Base-by-base conservation (phyloP, 148 eudicot species). In the Polygonum maritimum region DNA sequence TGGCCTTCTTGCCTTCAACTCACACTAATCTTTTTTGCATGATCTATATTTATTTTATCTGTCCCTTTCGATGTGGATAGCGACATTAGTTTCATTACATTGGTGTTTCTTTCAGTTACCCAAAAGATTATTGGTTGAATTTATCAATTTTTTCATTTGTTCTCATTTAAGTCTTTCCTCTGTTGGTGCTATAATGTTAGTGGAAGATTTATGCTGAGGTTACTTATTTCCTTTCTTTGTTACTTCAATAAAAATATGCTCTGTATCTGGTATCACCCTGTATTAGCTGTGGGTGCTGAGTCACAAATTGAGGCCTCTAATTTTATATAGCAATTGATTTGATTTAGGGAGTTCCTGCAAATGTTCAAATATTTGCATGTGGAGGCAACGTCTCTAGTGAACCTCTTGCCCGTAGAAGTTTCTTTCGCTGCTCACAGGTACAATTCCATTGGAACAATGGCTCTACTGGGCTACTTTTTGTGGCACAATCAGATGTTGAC, bases 401-500 rank as follows among this genome's bases (percentile, higher is more conserved):
- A 78, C 90, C 97, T 48, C 86, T 92, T 84, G 96, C 99, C 67
- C 81, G 99, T 45, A 86, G 97, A 71, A 96, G 97, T 82, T 96
- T 96, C 86, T 96, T 96, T 79, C 84, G 99, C 35, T 91, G 98
- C 78, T 89, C 96, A 45, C 86, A 94, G 6, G 96, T 92, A 52
- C 97, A 96, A 75, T 81, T 91, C 62, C 84, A 80, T 78, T 96
- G 99, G 99, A 96, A 96, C 79, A 7, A 48, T 81, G 92, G 97
- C 48, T 91, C 99, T 52, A 92, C 94, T 40, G 99, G 97, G 73
- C 91, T 96, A 74, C 88, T 96, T 54, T 84, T 83, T 73, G 87
- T 92, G 83, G 98, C 93, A 77, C 99, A 92, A 82, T 83, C 98
- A 79, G 99, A 96, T 84, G 98, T 92, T 82, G 99, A 96, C 83